Evolutionary conservation across 2,329 filamentous ascomycete genomes (phyloP), one percentile per base, ranked within the genome.

Genomic region (Talaromyces rugulosus): DNA sequence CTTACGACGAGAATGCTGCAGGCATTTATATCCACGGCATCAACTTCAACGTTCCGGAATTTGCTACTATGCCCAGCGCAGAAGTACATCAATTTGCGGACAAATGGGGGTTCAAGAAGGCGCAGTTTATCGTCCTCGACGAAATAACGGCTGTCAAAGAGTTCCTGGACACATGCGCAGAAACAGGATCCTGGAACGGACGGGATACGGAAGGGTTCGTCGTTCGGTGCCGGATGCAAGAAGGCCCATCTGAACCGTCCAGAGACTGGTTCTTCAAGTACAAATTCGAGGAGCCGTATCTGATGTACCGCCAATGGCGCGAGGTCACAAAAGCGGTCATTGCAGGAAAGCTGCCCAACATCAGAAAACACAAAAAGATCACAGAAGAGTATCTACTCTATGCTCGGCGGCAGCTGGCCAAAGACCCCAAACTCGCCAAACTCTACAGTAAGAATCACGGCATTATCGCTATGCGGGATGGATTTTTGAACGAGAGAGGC

Each of bases 221-320:
- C 62, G 89, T 99, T 68, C 89, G 95, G 61, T 98, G 95, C 83
- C 91, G 87, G 79, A 87, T 81, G 81, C 81, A 72, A 59, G 70
- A 77, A 55, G 79, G 80, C 0, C 78, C 76, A 1, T 72, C 74
- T 14, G 75, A 74, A 1, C 83, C 85, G 0, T 95, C 88, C 74
- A 79, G 85, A n/a, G 93, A 99, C 74, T 99, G 95, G 95, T 99
- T 99, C 78, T 99, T 99, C 87, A 99, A 99, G 78, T 99, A 93
- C 85, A 99, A 99, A 79, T 99, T 99, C 64, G 95, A 99, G 72
- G 95, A 99, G 78, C 95, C 95, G 0, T 99, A 99, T 73, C 81
- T 99, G 64, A 96, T 99, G 92, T 99, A 98, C 78, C 88, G 95
- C 28, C 95, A 99, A 79, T 99, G 95, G 95, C 88, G 95, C 65